Percentiles rank a stretch among this genome's conserved stretches.
These are phyloP conservation scores for Paramecium sonneborni DNA, from an alignment of 73 alveolate genomes.

Conservation along the genomic window DNA sequence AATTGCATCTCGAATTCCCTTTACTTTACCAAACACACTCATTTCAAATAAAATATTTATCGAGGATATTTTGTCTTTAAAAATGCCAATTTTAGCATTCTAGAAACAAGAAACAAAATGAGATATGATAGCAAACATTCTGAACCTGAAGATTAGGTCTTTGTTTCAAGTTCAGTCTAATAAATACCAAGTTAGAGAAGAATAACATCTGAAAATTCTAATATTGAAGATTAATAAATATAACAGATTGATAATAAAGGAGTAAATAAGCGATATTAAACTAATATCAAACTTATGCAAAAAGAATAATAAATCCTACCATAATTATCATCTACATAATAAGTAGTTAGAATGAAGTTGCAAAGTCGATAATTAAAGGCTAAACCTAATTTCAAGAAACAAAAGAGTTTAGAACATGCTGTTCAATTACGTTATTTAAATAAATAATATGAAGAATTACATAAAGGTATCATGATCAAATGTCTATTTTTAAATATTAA, in stretches of 20 bases:
- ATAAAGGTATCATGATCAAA: background rate
- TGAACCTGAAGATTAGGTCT: constrained; percentile 26
- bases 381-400: background rate
- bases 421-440: background rate
- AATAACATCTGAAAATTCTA: background rate
- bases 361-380: background rate
- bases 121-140: constrained; percentile 4
- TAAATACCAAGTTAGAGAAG: constrained; percentile 7
- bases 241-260: background rate
- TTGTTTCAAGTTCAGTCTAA: background rate
- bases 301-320: background rate
- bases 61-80: background rate
- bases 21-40: background rate
- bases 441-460: background rate
- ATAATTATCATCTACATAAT: background rate
- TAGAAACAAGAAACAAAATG: constrained; percentile 17
- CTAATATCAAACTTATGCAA: background rate
- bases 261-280: background rate
- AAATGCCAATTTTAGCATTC: background rate
- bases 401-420: background rate
- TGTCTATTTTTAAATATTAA: background rate
- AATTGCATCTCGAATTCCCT: background rate
- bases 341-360: background rate
- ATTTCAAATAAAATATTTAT: background rate
- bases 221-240: background rate